phyloP scores from a whole-genome alignment of 371 early-diverging fungal species.

The Rhizopus arrhizus region DNA sequence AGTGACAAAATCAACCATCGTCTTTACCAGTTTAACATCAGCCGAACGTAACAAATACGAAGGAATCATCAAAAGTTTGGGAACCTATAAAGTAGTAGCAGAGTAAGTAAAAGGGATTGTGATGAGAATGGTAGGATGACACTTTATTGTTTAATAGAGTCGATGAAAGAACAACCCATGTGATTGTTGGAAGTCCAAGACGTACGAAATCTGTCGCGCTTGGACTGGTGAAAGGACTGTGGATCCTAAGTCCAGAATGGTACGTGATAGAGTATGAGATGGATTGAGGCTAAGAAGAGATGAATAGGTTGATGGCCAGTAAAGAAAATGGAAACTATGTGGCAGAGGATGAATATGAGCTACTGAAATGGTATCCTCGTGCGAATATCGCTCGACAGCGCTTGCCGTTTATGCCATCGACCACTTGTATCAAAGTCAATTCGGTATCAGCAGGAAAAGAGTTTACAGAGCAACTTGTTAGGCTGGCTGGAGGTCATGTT shows the following conservation, averaged over 20 bases:
- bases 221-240: slow-evolving; percentile 18
- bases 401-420: slow-evolving; percentile 10
- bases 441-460: slow-evolving; percentile 6
- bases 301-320: slow-evolving; percentile 15
- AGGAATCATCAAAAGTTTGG: slow-evolving; percentile 22
- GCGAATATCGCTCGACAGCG: neutral
- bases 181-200: slow-evolving; percentile 21
- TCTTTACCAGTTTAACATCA: slow-evolving; percentile 29
- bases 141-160: slow-evolving; percentile 13
- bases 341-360: slow-evolving; percentile 14
- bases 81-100: slow-evolving; percentile 20
- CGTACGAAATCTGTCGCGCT: slow-evolving; percentile 18
- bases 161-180: slow-evolving; percentile 25
- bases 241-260: slow-evolving; percentile 25
- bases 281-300: too few species aligned
- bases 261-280: neutral
- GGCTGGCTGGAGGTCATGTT: slow-evolving; percentile 12
- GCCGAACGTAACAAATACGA: slow-evolving; percentile 17
- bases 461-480: slow-evolving; percentile 12
- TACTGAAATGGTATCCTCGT: slow-evolving; percentile 17
- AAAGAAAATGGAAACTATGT: neutral
- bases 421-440: slow-evolving; percentile 3
- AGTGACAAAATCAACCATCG: slow-evolving; percentile 14
- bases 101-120: slow-evolving; percentile 20
- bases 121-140: neutral